Base-by-base conservation (phyloP, 129 eudicot species). In the Escallonia herrerae region DNA sequence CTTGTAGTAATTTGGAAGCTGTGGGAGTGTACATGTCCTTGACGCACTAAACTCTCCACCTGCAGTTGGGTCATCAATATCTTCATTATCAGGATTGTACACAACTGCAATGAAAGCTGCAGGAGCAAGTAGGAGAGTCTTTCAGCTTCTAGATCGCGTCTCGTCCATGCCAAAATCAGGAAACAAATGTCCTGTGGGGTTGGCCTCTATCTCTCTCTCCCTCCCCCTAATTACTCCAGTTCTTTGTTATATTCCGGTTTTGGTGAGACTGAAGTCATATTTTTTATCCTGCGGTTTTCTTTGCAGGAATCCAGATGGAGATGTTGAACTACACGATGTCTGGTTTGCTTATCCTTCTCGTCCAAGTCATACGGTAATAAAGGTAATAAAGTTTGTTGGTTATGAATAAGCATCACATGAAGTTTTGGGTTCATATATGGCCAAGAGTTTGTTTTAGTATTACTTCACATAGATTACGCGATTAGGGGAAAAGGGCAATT, bases 311-410 rank as follows among this genome's bases (percentile, higher is more conserved):
- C 74, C 71, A 40, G 86, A 85, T 68, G 97, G 90, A 12, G 95
- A 91, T 63, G 96, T 91, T 56, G 90, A 82, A 67, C 67, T 91
- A 82, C 83, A 91, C 62, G 96, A 91, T 65, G 97, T 91, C 63
- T 91, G 95, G 95, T 91, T 91, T 55, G 83, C 96, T 3, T 91
- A 91, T 80, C 96, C 97, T 74, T 87, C 96, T 10, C 97, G 96
- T 40, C 97, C 97, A 40, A 81, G 75, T 61, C 78, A 79, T 74
- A 91, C 78, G 88, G 88, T 91, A 71, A 90, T 91, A 48, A 87
- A 91, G 97, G 97, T 91, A 77, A 38, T 45, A 10, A 45, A 43
- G 59, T 51, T 41, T 40, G 13, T 39, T 37, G 43, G 8, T 58
- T 43, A 58, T 37, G 15, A n/a, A 58, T 2, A 43, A 12, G 40